Base-by-base conservation (phyloP, 345 rosid species). In the Erucastrum elatum region DNA sequence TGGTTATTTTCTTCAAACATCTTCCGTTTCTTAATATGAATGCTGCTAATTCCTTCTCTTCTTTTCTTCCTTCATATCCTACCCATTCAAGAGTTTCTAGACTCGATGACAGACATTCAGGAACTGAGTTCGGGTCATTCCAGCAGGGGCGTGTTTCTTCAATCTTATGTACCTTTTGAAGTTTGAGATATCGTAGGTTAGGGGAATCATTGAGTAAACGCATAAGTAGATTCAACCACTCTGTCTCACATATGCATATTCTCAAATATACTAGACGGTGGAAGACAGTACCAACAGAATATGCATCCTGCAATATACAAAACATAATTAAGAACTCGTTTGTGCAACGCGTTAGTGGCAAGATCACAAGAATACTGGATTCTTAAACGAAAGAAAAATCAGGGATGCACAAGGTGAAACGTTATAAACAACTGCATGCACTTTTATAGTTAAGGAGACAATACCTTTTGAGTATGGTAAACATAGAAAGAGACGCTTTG, bases 241-340 rank as follows among this genome's bases (percentile, higher is more conserved):
- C 33, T 27, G 58, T 30, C 46, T 59, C 73, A 58, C 79, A 75
- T 75, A 67, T 75, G 53, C 79, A 68, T 29, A 75, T 8, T 59
- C 0, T 30, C 17, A 75, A 44, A 16, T 75, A n/a, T 56, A 67
- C 33, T 11, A 75, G 79, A 56, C 25, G 4, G 15, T 4, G 0
- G 29, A 76, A 68, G 55, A 68, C 53, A 30, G 61, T 59, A 29
- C 74, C 68, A 58, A 0, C 37, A 68, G 49, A 58, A 68, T 68
- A 68, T 13, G 13, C 73, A 16, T 41, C 37, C 79, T 76, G 17
- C 27, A 49, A 46, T 70, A 46, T 70, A 15, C 71, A 13, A 53
- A 11, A n/a, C 5, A 4, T 25, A 25, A 13, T 70, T 33, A 51
- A 37, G 39, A 34, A 39, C 8, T 35, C 8, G 0, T 35, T 35